A percentile compares a stretch with the other conserved stretches of the same genome.
Evolutionary conservation across 345 rosid species (phyloP).

Genomic region (Viola odorata): DNA sequence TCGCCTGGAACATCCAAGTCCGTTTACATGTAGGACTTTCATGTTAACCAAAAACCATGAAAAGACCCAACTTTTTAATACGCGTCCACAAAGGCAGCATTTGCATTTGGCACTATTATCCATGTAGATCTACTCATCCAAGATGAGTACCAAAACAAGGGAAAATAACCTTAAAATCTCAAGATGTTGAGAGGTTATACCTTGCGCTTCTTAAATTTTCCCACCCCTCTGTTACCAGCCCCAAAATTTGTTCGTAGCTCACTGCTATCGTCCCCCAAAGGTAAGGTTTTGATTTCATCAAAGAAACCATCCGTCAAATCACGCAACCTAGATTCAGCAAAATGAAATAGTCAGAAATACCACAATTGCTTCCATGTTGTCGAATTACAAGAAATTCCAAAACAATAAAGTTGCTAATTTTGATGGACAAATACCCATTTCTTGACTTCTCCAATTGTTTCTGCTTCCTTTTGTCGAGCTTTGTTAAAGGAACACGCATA

Average conservation of each 20-base stretch:
- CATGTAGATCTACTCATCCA: no score
- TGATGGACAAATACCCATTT: conserved; percentile 54
- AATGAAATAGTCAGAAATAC: conserved; percentile 8
- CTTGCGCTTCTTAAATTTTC: conserved; percentile 62
- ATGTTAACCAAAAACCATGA: no score
- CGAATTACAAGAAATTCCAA: background rate
- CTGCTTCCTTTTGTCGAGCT: conserved; percentile 60
- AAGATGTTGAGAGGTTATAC: conserved; percentile 20
- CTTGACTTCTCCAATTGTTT: conserved; percentile 69
- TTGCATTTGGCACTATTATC: no score
- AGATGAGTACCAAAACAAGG: background rate
- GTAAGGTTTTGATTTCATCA: conserved; percentile 62
- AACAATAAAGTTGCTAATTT: background rate
- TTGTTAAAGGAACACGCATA: conserved; percentile 63
- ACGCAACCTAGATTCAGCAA: conserved; percentile 49
- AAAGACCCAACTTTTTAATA: no score
- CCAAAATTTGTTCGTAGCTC: conserved; percentile 26
- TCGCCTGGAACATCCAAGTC: no score
- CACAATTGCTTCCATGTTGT: background rate
- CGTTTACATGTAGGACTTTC: no score
- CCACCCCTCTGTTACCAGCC: conserved; percentile 24
- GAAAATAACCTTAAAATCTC: background rate
- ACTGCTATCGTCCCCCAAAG: conserved; percentile 36
- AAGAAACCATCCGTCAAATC: conserved; percentile 65
- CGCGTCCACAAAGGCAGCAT: no score